Evolutionary conservation across 2,329 filamentous ascomycete genomes (phyloP), one percentile per base, ranked within the genome.

Genomic region (Fusarium nelsonii): DNA sequence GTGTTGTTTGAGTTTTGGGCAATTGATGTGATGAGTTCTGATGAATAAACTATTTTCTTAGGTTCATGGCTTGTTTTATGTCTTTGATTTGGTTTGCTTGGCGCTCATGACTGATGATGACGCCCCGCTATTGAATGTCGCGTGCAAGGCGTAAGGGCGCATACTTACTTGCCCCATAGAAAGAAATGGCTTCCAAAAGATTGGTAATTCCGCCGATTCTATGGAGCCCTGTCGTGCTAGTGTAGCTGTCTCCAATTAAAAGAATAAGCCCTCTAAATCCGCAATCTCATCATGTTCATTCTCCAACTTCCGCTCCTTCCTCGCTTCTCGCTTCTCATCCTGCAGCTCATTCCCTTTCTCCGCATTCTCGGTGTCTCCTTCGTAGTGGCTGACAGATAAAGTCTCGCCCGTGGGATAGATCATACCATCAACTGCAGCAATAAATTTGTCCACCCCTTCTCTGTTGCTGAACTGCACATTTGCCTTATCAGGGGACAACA

Each of bases 121-220:
- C n/a, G 11, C 15, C 10, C 61, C 61, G 44, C 58, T 50, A 20
- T 23, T 23, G 23, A 23, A 23, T 63, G 61, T 64, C 44, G 59
- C 10, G 16, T 8, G 4, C 61, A 64, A 58, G 61, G 61, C 61
- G 61, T 12, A 64, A 64, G 33, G 61, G 59, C 61, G 61, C 18
- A 14, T 4, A n/a, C 33, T 46, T 46, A 11, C 39, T 23, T 9
- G 8, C 39, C 20, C 23, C 6, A 4, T 28, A 15, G 14, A 6
- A 34, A 26, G 34, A 16, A 18, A 9, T 11, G 7, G 3, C 15
- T 6, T 10, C 14, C 5, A 10, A 8, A 3, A 20, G 9, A 18
- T 18, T 39, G 14, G 34, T 51, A 28, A 39, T 20, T 6, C 6
- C 23, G 1, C 14, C 7, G 3, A 14, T 50, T 50, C 16, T 16